phyloP scores from a whole-genome alignment of 148 eudicot species.

The Cornus suecica region DNA sequence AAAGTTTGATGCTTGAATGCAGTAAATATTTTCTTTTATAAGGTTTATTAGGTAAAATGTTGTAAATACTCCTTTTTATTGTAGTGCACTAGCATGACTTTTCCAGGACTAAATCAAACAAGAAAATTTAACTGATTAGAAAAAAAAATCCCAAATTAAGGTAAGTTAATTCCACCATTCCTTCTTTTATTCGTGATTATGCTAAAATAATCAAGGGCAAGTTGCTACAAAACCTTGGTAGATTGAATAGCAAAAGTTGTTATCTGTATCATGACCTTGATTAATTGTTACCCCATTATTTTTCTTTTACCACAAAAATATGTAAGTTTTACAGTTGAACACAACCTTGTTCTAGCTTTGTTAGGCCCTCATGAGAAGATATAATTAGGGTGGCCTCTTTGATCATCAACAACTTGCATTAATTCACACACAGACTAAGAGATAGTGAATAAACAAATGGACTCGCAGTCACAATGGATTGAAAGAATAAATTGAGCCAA shows the following conservation, averaged over 20 bases:
- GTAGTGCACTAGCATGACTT: too few species aligned
- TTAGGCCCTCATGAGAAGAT: background rate
- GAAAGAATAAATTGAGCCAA: background rate
- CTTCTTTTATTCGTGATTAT: background rate
- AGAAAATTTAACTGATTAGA: too few species aligned
- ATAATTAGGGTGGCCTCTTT: background rate
- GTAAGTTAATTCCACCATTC: background rate
- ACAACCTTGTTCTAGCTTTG: background rate
- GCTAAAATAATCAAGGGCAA: background rate
- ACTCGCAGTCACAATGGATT: background rate
- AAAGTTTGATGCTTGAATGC: too few species aligned
- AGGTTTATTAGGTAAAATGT: too few species aligned
- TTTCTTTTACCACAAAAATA: background rate
- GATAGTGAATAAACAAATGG: background rate
- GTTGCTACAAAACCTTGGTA: background rate
- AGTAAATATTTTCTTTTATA: too few species aligned
- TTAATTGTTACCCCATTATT: too few species aligned
- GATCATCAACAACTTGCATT: too few species aligned
- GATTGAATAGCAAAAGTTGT: background rate
- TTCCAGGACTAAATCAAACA: too few species aligned
- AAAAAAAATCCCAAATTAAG: too few species aligned
- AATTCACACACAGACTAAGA: too few species aligned
- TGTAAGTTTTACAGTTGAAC: background rate
- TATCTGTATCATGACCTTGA: background rate
- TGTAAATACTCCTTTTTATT: too few species aligned